Evolutionary conservation across 352 stramenopile genomes (phyloP).

Genomic region (Pythium periplocum): DNA sequence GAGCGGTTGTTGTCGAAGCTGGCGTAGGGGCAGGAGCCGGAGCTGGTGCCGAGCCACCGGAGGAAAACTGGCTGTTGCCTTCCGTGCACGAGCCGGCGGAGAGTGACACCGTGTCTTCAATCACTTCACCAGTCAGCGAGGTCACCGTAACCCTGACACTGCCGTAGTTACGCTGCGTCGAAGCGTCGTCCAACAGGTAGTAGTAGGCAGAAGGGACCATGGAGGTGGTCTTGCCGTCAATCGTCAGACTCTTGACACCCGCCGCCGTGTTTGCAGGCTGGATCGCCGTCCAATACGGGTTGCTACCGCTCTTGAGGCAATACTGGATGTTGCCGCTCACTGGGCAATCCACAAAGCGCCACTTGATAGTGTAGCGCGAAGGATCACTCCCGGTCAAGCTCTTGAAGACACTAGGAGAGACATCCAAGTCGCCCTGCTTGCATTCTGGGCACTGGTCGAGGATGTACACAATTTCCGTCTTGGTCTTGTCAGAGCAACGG

Average conservation of each 20-base stretch:
- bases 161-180: constrained; percentile 21
- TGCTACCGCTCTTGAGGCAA: constrained; percentile 66
- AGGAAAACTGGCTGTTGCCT: constrained; percentile 8
- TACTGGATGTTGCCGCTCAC: constrained; percentile 45
- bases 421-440: constrained; percentile 45
- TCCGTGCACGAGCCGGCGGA: constrained; percentile 9
- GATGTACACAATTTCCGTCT: constrained; percentile 46
- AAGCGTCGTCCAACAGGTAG: constrained; percentile 31
- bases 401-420: constrained; percentile 62
- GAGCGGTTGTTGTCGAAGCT: background rate
- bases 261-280: constrained; percentile 48
- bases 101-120: constrained; percentile 22
- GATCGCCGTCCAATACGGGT: constrained; percentile 46
- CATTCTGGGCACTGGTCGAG: constrained; percentile 73
- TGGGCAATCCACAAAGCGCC: constrained; percentile 68
- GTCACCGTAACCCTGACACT: constrained; percentile 40
- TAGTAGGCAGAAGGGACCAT: constrained; percentile 37
- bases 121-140: constrained; percentile 47
- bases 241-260: constrained; percentile 50
- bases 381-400: constrained; percentile 58
- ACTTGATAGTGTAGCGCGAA: constrained; percentile 46
- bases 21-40: constrained; percentile 2
- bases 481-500: constrained; percentile 35
- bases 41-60: background rate
- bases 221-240: constrained; percentile 45